These are phyloP conservation scores for carrot (Daucus carota) DNA, from an alignment of 129 eudicot species.

Conservation along the genomic window DH1_v3.0 NC_030382.2:57395501-57396000, in stretches of 20 bases:
- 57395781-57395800: background rate
- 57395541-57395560: conserved; percentile 67
- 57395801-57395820: background rate
- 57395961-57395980: conserved; percentile 21
- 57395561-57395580: conserved; percentile 58
- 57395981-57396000: conserved; percentile 13
- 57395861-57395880: background rate
- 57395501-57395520: conserved; percentile 35
- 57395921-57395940: background rate
- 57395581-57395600: conserved; percentile 19
- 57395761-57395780: no score
- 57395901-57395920: conserved; percentile 22
- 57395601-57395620: conserved; percentile 35
- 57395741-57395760: background rate
- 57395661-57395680: background rate
- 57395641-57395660: background rate
- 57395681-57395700: no score
- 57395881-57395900: conserved; percentile 4
- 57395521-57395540: conserved; percentile 45
- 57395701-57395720: no score
- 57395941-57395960: conserved; percentile 18
- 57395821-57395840: background rate
- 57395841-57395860: background rate
- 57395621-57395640: no score
- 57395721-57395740: background rate